Percentiles rank a stretch among this genome's conserved stretches.
Evolutionary conservation across 2,329 filamentous ascomycete genomes (phyloP).

Genomic region (Orbilia oligospora): DNA sequence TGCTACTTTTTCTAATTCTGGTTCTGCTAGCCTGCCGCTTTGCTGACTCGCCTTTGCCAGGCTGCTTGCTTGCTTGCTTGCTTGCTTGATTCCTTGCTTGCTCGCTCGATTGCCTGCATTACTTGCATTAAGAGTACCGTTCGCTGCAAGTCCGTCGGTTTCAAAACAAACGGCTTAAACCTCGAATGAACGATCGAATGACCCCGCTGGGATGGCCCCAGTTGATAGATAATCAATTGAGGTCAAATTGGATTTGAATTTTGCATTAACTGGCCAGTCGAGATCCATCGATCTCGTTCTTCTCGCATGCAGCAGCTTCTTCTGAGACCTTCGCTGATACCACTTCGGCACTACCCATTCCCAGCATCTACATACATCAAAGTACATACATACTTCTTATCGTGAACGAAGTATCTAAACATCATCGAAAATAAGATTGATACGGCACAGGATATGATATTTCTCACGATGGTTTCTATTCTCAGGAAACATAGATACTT

Average conservation of each 20-base stretch:
- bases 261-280: conserved; percentile 32
- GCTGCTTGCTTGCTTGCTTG: too few species aligned
- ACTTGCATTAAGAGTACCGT: too few species aligned
- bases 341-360: background rate
- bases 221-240: too few species aligned
- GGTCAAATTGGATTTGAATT: too few species aligned
- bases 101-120: too few species aligned
- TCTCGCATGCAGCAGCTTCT: conserved; percentile 56
- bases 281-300: conserved; percentile 8
- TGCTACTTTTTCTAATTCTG: too few species aligned
- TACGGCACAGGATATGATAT: background rate
- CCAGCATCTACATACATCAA: background rate
- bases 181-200: background rate
- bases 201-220: conserved; percentile 44
- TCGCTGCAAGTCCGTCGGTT: background rate
- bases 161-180: conserved; percentile 36
- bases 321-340: background rate
- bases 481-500: too few species aligned
- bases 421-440: background rate
- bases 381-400: too few species aligned
- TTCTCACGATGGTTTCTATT: background rate
- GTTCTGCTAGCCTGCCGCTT: too few species aligned
- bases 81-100: too few species aligned
- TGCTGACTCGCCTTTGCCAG: too few species aligned
- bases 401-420: too few species aligned